These are phyloP conservation scores for Eucalyptus pauciflora DNA, from an alignment of 345 rosid species.

Conservation along the genomic window DNA sequence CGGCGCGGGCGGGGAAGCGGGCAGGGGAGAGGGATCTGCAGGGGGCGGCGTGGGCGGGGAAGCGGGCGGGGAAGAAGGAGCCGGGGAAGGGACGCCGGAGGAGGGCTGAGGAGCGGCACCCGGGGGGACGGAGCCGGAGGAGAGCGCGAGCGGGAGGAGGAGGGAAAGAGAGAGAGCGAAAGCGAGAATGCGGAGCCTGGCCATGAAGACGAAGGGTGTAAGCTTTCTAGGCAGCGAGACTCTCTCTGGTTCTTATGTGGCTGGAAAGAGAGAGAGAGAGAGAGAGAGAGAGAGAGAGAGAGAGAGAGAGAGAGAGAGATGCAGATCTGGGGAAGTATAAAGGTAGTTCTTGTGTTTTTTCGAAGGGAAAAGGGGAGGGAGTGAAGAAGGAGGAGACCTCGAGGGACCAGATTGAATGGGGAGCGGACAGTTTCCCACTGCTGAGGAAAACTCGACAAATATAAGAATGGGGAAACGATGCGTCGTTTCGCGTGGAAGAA, in stretches of 20 bases:
- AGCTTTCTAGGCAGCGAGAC: background rate
- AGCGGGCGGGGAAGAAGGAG: background rate
- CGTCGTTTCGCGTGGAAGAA: background rate
- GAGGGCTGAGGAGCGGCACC: constrained; percentile 7
- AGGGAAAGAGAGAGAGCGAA: background rate
- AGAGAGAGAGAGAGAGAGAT: constrained; percentile 4
- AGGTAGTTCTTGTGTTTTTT: background rate
- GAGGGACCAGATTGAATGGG: background rate
- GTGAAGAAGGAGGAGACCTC: background rate
- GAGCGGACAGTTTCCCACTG: background rate
- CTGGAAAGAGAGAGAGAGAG: background rate
- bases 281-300: constrained; percentile 10
- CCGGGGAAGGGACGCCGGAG: background rate
- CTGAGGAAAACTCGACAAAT: background rate
- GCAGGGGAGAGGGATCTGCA: background rate
- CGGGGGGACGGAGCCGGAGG: constrained; percentile 1
- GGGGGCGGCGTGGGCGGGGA: background rate
- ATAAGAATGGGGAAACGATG: background rate
- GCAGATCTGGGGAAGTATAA: background rate
- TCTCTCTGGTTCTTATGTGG: background rate
- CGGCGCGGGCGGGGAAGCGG: background rate
- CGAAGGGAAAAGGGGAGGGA: background rate
- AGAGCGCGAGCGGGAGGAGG: background rate
- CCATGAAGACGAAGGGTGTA: background rate
- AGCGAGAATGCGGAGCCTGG: background rate